Evolutionary conservation across 1,139 yeast species (phyloP).

Genomic region (Kodamaea fungicola): DNA sequence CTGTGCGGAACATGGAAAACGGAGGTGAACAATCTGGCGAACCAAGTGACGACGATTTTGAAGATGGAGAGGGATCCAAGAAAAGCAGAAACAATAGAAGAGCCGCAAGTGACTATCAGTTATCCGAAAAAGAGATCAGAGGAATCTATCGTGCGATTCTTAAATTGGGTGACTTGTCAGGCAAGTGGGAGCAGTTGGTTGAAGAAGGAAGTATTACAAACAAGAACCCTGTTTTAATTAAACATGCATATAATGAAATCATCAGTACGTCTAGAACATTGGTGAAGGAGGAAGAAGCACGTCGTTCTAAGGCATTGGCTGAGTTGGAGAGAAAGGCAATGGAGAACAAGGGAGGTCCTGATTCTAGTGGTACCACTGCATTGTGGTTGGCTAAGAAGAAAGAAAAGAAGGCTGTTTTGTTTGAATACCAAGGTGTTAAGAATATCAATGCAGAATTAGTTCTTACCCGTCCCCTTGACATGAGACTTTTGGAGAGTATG

Average conservation of each 20-base stretch:
- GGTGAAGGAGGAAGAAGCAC: conserved; percentile 63
- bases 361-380: conserved; percentile 33
- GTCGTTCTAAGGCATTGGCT: conserved; percentile 53
- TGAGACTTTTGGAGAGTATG: conserved; percentile 58
- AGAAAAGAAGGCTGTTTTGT: conserved; percentile 83
- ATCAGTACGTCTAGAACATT: conserved; percentile 58
- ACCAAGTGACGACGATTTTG: conserved; percentile 36
- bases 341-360: conserved; percentile 34
- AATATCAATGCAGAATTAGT: conserved; percentile 89
- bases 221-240: conserved; percentile 79
- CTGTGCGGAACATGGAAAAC: conserved; percentile 49
- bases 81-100: conserved; percentile 22
- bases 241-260: conserved; percentile 72
- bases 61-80: conserved; percentile 32
- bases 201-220: conserved; percentile 88
- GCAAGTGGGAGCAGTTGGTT: conserved; percentile 83
- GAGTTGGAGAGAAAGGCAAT: conserved; percentile 61
- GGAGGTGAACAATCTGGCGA: conserved; percentile 9
- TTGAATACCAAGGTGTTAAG: conserved; percentile 86
- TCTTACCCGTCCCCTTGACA: conserved; percentile 76
- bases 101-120: conserved; percentile 48
- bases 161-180: conserved; percentile 74
- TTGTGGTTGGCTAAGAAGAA: conserved; percentile 60
- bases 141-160: conserved; percentile 81
- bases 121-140: conserved; percentile 85